Evolutionary conservation across 371 early-diverging fungal species (phyloP), one percentile per base, ranked within the genome.

Genomic region (Rhizopus arrhizus): DNA sequence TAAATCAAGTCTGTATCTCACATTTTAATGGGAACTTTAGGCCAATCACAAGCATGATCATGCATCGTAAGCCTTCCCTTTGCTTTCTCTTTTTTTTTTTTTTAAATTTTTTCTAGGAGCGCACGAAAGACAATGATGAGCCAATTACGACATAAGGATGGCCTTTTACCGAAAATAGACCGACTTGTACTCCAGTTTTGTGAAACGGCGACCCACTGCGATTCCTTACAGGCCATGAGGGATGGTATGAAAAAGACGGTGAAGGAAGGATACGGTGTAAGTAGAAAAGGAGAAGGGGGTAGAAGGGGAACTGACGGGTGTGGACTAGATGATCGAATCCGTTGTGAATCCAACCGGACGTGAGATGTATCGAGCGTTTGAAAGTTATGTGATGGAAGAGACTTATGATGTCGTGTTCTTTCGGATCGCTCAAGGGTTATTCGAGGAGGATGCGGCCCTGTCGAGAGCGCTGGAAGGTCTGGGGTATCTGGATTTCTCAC

Each of bases 331-430:
- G 22, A 22, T 22, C 22, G 22, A 22, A 22, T 22, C 22, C 22
- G 22, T 22, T 22, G 22, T 22, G 22, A 22, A 22, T 22, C 22
- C 22, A 22, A 22, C 22, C 22, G 22, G 22, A 22, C 22, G 22
- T 1, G 41, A 50, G 6, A 4, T 80, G 15, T 73, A 74, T 31
- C 66, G 66, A 5, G 65, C 77, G 3, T 69, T 74, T 61, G 82
- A 84, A 65, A 80, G 77, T 45, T 68, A 81, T 54, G 61, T 85
- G 12, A 80, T 83, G 83, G 83, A 85, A 49, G 68, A 75, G 15
- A 83, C 77, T 2, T 85, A 85, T 45, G 85, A 85, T 53, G 77
- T 83, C 35, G 74, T 78, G 1, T 85, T 85, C 53, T 85, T 82
- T 68, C 80, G 75, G 43, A 75, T 85, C 56, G 77, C 81, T 0